Evolutionary conservation across 768 basidiomycete genomes (phyloP), one percentile per base, ranked within the genome.

Genomic region (Boletus bicolor): DNA sequence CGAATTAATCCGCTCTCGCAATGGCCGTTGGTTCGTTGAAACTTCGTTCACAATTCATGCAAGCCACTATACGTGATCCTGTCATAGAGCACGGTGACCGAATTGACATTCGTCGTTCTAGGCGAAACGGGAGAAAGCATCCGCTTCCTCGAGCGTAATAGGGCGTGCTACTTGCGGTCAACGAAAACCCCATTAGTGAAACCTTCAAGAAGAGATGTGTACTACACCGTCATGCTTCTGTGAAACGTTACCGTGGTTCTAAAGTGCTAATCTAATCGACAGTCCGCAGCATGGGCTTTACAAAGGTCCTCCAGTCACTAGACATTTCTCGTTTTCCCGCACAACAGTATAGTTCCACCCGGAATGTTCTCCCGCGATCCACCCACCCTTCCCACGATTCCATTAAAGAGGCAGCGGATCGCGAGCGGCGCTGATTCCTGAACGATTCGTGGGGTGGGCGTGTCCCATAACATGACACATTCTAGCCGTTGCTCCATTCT

Each of bases 351-450:
- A 19, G 11, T 34, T 53, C 41, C 30, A 34, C 19, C 21, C 10
- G 17, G 49, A 47, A 56, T 15, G 24, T 44, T 54, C 53, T 43
- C 39, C n/a, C 17, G 35, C 44, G 49, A 42, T 35, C 24, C 32
- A 34, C 49, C 11, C 6, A n/a, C n/a, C 19, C 30, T 39, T 30
- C 28, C 9, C 30, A 34, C 17, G 44, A 44, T 44, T 48, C 38
- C 21, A 34, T 60, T 11, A 32, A 39, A 44, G 21, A 48, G 47
- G 55, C 50, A 54, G 46, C 49, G 39, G 64, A 66, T 66, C 64
- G 59, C n/a, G 37, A 46, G 34, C 41, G 26, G 26, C 28, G 19
- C 32, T 54, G 21, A 24, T 24, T 24, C 21, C 21, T 24, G 30
- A 51, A 53, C 53, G 19, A 12, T 32, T 41, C 19, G 19, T 32